phyloP scores from a whole-genome alignment of 2,329 filamentous ascomycete species.

The Orbilia javanica region DNA sequence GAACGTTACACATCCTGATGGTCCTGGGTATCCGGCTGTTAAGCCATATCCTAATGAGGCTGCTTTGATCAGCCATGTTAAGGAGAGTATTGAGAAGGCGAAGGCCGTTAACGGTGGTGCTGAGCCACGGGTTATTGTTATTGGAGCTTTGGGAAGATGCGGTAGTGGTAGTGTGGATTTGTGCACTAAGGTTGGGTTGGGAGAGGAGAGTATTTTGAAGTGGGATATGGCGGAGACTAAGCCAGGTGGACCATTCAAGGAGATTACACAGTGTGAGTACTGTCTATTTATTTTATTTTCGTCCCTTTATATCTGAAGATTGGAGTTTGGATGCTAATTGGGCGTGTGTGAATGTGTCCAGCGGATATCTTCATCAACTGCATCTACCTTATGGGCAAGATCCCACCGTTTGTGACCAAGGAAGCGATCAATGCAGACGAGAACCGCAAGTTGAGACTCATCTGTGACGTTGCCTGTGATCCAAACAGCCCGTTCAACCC shows the following conservation, averaged over 20 bases:
- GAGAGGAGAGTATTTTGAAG: constrained; percentile 76
- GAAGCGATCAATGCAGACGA: constrained; percentile 75
- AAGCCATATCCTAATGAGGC: constrained; percentile 78
- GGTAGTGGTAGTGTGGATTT: constrained; percentile 86
- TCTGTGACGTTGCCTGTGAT: constrained; percentile 83
- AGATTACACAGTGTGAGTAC: constrained; percentile 74
- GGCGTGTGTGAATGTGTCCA: constrained; percentile 40
- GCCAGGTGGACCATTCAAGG: constrained; percentile 80
- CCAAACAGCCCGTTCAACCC: constrained; percentile 79
- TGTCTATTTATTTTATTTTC: constrained; percentile 65
- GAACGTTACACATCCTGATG: constrained; percentile 78
- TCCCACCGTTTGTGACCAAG: constrained; percentile 82
- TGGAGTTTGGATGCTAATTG: neutral
- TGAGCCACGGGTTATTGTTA: constrained; percentile 81
- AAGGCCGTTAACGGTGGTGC: constrained; percentile 75
- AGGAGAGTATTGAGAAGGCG: constrained; percentile 76
- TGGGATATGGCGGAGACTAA: constrained; percentile 86
- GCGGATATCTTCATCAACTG: constrained; percentile 84
- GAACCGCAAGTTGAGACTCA: constrained; percentile 79
- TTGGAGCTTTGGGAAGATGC: constrained; percentile 86
- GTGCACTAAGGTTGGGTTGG: constrained; percentile 79
- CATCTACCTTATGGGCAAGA: constrained; percentile 84
- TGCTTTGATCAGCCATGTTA: constrained; percentile 79
- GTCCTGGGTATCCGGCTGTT: constrained; percentile 67
- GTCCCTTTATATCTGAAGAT: neutral